A percentile compares a stretch with the other conserved stretches of the same genome.
Evolutionary conservation across 768 basidiomycete species (phyloP).

Genomic region (Boletus tomentosulus): DNA sequence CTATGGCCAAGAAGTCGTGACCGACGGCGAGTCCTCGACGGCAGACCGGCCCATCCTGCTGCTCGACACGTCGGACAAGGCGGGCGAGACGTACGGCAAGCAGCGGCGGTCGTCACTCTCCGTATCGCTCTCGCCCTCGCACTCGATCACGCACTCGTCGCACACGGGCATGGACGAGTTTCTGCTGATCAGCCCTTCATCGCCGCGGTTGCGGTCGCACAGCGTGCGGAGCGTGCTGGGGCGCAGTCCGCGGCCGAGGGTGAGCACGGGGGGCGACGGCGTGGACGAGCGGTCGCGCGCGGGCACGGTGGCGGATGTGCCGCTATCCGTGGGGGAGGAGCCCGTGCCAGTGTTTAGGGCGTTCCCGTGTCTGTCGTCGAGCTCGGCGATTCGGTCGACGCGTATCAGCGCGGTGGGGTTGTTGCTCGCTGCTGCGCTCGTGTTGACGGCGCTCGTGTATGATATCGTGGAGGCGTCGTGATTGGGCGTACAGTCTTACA

Average conservation of each 20-base stretch:
- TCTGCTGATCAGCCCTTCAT: slow-evolving; percentile 11
- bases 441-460: slow-evolving; percentile 17
- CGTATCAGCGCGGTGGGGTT: slow-evolving; percentile 8
- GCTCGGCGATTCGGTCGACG: slow-evolving; percentile 8
- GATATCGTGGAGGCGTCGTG: slow-evolving; percentile 7
- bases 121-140: slow-evolving; percentile 10
- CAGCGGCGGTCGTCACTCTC: slow-evolving; percentile 13
- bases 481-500: background rate
- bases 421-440: slow-evolving; percentile 4
- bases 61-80: background rate
- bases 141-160: slow-evolving; percentile 14
- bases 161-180: slow-evolving; percentile 21
- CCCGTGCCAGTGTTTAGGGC: slow-evolving; percentile 9
- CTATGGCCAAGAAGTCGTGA: slow-evolving; percentile 12
- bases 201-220: background rate
- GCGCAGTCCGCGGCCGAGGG: slow-evolving; percentile 6
- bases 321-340: background rate
- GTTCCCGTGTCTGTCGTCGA: slow-evolving; percentile 8
- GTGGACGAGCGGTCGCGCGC: background rate
- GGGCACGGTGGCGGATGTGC: background rate
- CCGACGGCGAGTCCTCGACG: background rate
- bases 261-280: background rate
- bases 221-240: slow-evolving; percentile 5
- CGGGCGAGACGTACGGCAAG: background rate
- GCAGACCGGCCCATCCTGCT: background rate